These are phyloP conservation scores for Ustilago bromivora DNA, from an alignment of 1,284 basidiomycete species.

Conservation along the genomic window DNA sequence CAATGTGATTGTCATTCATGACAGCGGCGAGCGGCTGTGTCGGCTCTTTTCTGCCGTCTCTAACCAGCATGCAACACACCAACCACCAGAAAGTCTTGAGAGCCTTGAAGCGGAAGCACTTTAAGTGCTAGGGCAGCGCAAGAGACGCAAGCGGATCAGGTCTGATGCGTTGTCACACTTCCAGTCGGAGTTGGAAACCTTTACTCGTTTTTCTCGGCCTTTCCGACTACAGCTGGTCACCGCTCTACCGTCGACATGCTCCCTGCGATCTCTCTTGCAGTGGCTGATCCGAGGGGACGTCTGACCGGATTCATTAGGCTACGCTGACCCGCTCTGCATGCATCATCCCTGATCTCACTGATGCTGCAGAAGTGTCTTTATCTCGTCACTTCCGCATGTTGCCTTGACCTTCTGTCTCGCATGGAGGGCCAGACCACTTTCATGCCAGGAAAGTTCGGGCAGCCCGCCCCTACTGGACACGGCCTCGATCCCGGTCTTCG, in stretches of 20 bases:
- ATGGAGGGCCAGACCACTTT: too few relatives aligned
- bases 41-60: not conserved
- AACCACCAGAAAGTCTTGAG: not conserved
- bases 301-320: not conserved
- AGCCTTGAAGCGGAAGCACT: not conserved
- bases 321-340: not conserved
- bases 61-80: not conserved
- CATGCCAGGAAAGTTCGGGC: too few relatives aligned
- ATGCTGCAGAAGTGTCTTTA: not conserved
- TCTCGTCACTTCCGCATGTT: too few relatives aligned
- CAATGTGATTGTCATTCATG: not conserved
- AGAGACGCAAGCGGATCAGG: conserved; percentile 25
- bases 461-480: too few relatives aligned
- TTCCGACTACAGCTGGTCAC: not conserved
- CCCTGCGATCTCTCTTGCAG: not conserved
- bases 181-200: too few relatives aligned
- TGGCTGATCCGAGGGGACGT: not conserved
- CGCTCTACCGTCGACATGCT: not conserved
- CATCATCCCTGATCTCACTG: not conserved
- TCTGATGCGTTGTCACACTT: not conserved
- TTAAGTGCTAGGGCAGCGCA: conserved; percentile 15
- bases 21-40: not conserved
- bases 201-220: too few relatives aligned
- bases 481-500: too few relatives aligned
- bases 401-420: too few relatives aligned